Conservation (phyloP, 2,329 filamentous ascomycete genomes). For the Coniella lustricola region DNA sequence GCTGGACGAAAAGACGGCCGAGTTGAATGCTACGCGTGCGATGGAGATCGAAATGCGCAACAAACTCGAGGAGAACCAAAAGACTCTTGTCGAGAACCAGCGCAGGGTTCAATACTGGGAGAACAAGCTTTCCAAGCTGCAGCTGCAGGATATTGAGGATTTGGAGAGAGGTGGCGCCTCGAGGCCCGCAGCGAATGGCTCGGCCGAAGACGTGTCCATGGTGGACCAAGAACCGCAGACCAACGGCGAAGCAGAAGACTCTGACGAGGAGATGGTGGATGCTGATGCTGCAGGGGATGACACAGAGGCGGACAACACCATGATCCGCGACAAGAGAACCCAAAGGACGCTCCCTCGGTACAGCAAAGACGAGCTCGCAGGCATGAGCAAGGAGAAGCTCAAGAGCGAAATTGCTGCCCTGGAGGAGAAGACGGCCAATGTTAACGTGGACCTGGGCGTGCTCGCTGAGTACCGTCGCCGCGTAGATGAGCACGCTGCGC, state of each 20-base stretch:
- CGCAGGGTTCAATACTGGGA: conserved; percentile 80
- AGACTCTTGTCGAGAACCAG: conserved; percentile 78
- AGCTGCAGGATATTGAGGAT: conserved; percentile 73
- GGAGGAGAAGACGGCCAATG: conserved; percentile 70
- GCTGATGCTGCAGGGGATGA: conserved; percentile 18
- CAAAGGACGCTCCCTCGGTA: conserved; percentile 65
- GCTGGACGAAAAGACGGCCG: conserved; percentile 75
- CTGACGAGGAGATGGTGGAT: conserved; percentile 25
- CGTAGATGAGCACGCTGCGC: conserved; percentile 32
- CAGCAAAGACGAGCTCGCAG: conserved; percentile 62
- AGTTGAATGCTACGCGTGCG: conserved; percentile 82
- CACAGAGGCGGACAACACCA: conserved; percentile 21
- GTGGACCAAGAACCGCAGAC: conserved; percentile 18
- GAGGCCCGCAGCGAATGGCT: conserved; percentile 23
- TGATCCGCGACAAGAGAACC: conserved; percentile 27
- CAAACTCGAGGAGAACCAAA: conserved; percentile 93
- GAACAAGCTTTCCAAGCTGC: conserved; percentile 79
- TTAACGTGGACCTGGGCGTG: conserved; percentile 81
- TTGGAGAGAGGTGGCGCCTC: conserved; percentile 38
- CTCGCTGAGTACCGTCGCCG: conserved; percentile 34
- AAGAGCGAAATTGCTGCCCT: conserved; percentile 56
- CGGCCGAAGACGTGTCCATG: conserved; percentile 20
- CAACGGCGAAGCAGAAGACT: conserved; percentile 20
- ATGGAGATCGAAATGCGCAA: conserved; percentile 97
- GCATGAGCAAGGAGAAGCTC: conserved; percentile 56